Conservation (phyloP, 164 flowering plant species). For the Annona cherimola region DNA sequence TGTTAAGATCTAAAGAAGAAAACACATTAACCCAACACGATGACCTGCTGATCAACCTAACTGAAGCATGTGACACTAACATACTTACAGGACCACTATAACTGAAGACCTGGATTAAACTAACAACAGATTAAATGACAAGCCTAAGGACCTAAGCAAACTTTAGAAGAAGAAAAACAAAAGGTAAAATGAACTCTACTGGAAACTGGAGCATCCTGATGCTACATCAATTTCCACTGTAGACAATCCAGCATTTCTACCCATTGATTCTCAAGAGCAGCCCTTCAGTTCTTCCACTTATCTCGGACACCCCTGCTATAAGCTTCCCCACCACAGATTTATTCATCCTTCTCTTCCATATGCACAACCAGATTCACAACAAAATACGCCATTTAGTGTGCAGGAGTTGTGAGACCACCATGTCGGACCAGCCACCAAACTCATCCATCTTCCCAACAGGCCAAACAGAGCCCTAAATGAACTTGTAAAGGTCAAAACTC, state of each 20-base stretch:
- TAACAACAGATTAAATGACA: background rate
- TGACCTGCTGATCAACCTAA: background rate
- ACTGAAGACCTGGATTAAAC: slow-evolving; percentile 13
- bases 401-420: background rate
- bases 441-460: slow-evolving; percentile 6
- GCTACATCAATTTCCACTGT: background rate
- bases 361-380: too few species aligned
- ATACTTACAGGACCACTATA: slow-evolving; percentile 25
- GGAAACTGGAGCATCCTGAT: background rate
- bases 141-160: background rate
- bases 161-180: too few species aligned
- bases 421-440: background rate
- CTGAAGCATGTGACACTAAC: slow-evolving; percentile 15
- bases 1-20: background rate
- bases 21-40: background rate
- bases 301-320: background rate
- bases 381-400: too few species aligned
- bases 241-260: background rate
- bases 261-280: background rate
- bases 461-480: slow-evolving; percentile 17
- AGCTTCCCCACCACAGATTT: background rate
- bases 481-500: slow-evolving; percentile 8
- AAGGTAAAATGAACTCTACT: background rate
- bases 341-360: background rate
- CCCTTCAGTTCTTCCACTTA: background rate